Conservation (phyloP, 805 yeast genomes). For the Sugiyamaella marilandica region DNA sequence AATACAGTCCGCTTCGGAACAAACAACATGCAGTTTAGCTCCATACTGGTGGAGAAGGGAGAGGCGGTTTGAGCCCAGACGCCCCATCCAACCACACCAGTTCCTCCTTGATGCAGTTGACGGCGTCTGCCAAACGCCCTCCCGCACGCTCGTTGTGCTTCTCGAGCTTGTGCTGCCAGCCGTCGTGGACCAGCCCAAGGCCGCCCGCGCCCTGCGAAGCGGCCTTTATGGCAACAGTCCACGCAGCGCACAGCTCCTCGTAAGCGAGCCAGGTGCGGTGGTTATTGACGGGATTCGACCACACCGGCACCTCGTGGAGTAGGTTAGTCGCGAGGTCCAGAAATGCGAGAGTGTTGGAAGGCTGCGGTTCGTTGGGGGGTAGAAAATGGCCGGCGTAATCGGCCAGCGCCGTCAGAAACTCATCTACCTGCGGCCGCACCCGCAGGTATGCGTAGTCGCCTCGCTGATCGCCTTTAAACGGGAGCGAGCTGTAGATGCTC, state of each 20-base stretch:
- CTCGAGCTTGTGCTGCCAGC: conserved; percentile 40
- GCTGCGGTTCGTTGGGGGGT: conserved; percentile 62
- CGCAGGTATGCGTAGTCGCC: conserved; percentile 75
- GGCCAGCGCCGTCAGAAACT: conserved; percentile 63
- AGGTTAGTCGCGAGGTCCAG: conserved; percentile 57
- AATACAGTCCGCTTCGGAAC: background rate
- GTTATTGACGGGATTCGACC: conserved; percentile 46
- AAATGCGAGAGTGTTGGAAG: conserved; percentile 53
- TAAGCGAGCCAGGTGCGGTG: conserved; percentile 46
- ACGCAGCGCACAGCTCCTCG: conserved; percentile 56
- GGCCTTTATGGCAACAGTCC: conserved; percentile 46
- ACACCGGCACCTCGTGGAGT: conserved; percentile 61
- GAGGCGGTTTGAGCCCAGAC: background rate
- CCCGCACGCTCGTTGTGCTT: conserved; percentile 42
- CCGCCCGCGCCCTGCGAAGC: conserved; percentile 36
- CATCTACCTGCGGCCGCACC: conserved; percentile 61
- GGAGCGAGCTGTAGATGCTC: conserved; percentile 47
- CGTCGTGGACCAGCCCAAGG: conserved; percentile 35
- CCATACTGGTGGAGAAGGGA: conserved; percentile 5
- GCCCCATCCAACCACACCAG: conserved; percentile 28
- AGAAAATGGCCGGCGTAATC: conserved; percentile 70
- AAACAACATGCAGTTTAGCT: background rate
- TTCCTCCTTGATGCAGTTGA: conserved; percentile 42
- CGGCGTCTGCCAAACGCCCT: conserved; percentile 41
- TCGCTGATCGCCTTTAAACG: conserved; percentile 67